These are phyloP conservation scores for Veloboletus limbatus DNA, from an alignment of 1,284 basidiomycete species.

Conservation along the genomic window DNA sequence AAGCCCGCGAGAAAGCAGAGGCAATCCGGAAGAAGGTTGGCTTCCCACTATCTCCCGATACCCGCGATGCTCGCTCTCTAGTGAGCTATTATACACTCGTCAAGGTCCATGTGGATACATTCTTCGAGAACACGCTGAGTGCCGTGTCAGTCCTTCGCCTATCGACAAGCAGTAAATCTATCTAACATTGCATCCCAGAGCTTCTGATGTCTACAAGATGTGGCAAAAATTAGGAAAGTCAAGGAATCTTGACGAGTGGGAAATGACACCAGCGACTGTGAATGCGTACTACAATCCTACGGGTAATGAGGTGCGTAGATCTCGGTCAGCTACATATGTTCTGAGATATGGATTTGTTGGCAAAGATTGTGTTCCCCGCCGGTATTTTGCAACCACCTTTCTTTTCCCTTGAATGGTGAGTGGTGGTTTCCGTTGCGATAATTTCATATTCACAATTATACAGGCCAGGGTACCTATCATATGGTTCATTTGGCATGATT, in stretches of 20 bases:
- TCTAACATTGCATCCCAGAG: conserved; percentile 36
- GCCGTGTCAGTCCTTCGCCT: conserved; percentile 47
- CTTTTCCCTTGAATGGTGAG: conserved; percentile 81
- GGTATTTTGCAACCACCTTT: conserved; percentile 93
- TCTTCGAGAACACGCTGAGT: conserved; percentile 82
- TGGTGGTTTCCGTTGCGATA: conserved; percentile 6
- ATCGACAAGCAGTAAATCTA: not conserved
- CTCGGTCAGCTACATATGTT: not conserved
- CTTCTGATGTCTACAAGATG: conserved; percentile 55
- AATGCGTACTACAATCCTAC: conserved; percentile 83
- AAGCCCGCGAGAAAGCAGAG: conserved; percentile 86
- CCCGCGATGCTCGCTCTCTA: conserved; percentile 68
- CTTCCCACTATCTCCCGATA: conserved; percentile 86
- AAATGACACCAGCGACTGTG: conserved; percentile 81
- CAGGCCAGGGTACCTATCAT: conserved; percentile 86
- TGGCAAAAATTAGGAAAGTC: conserved; percentile 78
- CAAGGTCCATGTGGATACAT: conserved; percentile 63
- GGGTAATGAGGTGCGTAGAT: conserved; percentile 61
- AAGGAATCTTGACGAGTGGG: conserved; percentile 79
- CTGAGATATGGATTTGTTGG: conserved; percentile 7
- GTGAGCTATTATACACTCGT: conserved; percentile 74
- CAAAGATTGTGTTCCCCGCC: conserved; percentile 93
- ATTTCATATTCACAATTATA: conserved; percentile 5
- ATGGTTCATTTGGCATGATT: conserved; percentile 88
- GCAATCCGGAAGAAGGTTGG: conserved; percentile 84